Base-by-base conservation (phyloP, 257 asterid genomes). In the Lycium ferocissimum region DNA sequence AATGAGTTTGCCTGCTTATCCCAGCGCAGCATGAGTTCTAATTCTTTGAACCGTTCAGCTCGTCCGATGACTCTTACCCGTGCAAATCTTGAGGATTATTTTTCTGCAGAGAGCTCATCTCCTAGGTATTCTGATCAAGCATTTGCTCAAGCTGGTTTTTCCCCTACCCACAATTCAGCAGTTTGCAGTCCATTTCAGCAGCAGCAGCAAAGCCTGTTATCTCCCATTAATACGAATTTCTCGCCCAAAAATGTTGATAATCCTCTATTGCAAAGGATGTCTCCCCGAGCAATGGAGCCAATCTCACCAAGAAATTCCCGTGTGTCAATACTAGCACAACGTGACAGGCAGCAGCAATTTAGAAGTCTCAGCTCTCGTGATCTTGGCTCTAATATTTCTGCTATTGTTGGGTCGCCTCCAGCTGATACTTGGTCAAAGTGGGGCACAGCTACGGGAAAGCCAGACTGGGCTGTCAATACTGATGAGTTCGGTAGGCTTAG, bases 311-410 rank as follows among this genome's bases (percentile, higher is more conserved):
- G 91, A 90, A 90, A 90, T 59, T 89, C 98, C 56, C 92, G 94
- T n/a, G 84, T 89, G 43, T 86, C 98, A 13, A 90, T 93, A 91
- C 90, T 92, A 58, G 92, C 92, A 53, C 91, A 93, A 66, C 91
- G 85, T 8, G 95, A 92, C 69, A 89, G 91, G 87, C 97, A 91
- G 83, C 91, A 87, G 45, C 94, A 92, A 43, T 88, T 93, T 47
- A 89, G 95, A 38, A 94, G 97, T 71, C 92, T 91, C 35, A 93
- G 98, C 84, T 95, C 98, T 0, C 95, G 95, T 13, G 95, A 94
- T 66, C 92, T 94, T 69, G 92, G 95, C 58, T 91, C 92, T 9
- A 89, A 84, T 76, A 89, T 90, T 49, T 87, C 91, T 84, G 90
- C 90, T 58, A 85, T 88, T 69, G 87, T 89, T 56, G 92, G 94